Evolutionary conservation across 176 grass and related monocot species (phyloP).

Genomic region (Musa acuminata): DNA sequence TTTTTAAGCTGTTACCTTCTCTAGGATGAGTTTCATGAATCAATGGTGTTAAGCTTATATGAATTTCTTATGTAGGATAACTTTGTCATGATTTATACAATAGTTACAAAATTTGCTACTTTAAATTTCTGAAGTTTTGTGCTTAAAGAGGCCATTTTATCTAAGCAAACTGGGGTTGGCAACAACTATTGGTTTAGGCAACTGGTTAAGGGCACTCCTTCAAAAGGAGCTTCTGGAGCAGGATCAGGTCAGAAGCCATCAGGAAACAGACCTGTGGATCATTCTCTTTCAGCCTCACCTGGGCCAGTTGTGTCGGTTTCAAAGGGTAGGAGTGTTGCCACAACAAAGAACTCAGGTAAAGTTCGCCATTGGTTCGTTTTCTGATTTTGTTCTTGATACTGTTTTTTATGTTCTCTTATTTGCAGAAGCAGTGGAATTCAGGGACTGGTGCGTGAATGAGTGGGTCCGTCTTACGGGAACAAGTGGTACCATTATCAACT

Average conservation of each 20-base stretch:
- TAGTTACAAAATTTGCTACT: no score
- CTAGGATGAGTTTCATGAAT: no score
- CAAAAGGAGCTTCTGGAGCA: conserved; percentile 38
- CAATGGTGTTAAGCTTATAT: no score
- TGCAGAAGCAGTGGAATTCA: conserved; percentile 94
- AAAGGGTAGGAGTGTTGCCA: conserved; percentile 50
- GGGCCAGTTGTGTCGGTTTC: conserved; percentile 12
- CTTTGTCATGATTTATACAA: no score
- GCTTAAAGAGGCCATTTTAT: no score
- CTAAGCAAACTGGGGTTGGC: no score
- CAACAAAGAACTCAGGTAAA: conserved; percentile 64
- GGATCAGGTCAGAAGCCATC: conserved; percentile 44
- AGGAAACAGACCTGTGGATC: conserved; percentile 23
- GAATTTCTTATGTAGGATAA: no score
- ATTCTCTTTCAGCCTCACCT: conserved; percentile 25
- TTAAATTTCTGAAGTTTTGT: no score
- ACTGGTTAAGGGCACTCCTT: conserved; percentile 15
- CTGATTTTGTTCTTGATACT: conserved; percentile 15
- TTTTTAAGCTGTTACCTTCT: no score
- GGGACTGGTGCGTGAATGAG: conserved; percentile 72
- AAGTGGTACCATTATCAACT: conserved; percentile 35
- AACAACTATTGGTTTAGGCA: no score
- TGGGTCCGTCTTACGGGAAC: conserved; percentile 80
- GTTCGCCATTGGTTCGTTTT: not conserved
- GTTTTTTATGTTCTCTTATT: conserved; percentile 12